These are phyloP conservation scores for Monosporascus sp. DNA, from an alignment of 2,329 filamentous ascomycete species.

Conservation along the genomic window DNA sequence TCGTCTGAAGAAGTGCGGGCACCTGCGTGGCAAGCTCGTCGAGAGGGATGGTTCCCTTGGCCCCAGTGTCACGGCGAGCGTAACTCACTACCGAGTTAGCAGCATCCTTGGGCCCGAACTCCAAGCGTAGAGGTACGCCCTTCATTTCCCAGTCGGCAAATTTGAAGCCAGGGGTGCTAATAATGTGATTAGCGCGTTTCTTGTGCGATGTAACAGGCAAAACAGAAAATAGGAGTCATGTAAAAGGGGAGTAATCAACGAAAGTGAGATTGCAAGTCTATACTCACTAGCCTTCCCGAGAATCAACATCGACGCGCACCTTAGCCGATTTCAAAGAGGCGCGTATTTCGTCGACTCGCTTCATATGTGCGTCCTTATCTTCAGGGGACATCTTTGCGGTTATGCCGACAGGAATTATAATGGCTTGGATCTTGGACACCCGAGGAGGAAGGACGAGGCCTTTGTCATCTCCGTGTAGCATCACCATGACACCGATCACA, in stretches of 20 bases:
- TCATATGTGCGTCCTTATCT: slow-evolving; percentile 69
- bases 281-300: slow-evolving; percentile 69
- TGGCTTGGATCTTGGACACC: slow-evolving; percentile 77
- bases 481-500: slow-evolving; percentile 97
- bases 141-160: slow-evolving; percentile 99
- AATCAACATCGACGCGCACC: slow-evolving; percentile 75
- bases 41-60: slow-evolving; percentile 76
- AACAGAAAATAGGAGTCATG: background rate
- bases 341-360: slow-evolving; percentile 67
- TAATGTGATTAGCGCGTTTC: slow-evolving; percentile 3
- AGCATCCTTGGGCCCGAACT: slow-evolving; percentile 93
- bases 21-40: slow-evolving; percentile 67
- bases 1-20: slow-evolving; percentile 77
- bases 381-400: slow-evolving; percentile 81
- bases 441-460: slow-evolving; percentile 89
- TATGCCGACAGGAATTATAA: slow-evolving; percentile 89
- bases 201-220: too few species aligned
- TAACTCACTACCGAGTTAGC: slow-evolving; percentile 79
- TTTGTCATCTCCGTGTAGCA: slow-evolving; percentile 95
- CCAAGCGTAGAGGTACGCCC: slow-evolving; percentile 87
- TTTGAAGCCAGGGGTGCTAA: slow-evolving; percentile 80
- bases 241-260: too few species aligned
- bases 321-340: slow-evolving; percentile 64
- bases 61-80: slow-evolving; percentile 80
- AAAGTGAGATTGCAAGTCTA: slow-evolving; percentile 4